A percentile compares a stretch with the other conserved stretches of the same genome.
These are phyloP conservation scores for Aspergillus ruber DNA, from an alignment of 2,329 filamentous ascomycete genomes.

Conservation along the genomic window DNA sequence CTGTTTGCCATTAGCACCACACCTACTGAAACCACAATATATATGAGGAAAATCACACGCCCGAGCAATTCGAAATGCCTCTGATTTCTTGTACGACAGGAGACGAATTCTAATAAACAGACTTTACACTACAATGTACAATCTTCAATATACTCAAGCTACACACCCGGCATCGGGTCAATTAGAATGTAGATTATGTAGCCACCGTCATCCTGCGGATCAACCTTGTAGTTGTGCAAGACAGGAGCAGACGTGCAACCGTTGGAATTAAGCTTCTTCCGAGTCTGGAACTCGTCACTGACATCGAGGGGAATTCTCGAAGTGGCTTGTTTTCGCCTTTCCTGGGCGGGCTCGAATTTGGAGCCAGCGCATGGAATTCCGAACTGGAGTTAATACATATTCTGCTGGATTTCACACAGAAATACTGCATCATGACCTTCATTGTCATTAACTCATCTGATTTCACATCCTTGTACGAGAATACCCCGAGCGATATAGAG, in stretches of 20 bases:
- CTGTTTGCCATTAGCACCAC: no score
- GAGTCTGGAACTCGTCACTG: not conserved
- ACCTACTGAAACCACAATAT: not conserved
- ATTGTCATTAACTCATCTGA: not conserved
- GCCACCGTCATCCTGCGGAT: not conserved
- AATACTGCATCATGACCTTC: not conserved
- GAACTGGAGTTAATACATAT: not conserved
- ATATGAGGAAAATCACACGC: not conserved
- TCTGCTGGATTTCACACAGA: not conserved
- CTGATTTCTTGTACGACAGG: not conserved
- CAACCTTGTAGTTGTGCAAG: not conserved
- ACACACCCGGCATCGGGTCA: not conserved
- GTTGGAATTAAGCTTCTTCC: not conserved
- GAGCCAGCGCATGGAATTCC: not conserved
- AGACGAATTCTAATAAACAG: not conserved
- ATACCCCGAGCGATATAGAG: not conserved
- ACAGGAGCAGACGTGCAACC: not conserved
- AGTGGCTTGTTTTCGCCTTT: not conserved
- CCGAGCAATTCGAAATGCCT: not conserved
- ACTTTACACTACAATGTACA: not conserved
- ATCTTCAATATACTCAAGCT: not conserved
- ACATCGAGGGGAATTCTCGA: not conserved
- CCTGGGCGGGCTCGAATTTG: not conserved
- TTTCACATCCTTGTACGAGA: not conserved
- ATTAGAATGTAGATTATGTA: not conserved